Base-by-base conservation (phyloP, 495 filamentous ascomycete species). In the Aspergillus ostianus region DNA sequence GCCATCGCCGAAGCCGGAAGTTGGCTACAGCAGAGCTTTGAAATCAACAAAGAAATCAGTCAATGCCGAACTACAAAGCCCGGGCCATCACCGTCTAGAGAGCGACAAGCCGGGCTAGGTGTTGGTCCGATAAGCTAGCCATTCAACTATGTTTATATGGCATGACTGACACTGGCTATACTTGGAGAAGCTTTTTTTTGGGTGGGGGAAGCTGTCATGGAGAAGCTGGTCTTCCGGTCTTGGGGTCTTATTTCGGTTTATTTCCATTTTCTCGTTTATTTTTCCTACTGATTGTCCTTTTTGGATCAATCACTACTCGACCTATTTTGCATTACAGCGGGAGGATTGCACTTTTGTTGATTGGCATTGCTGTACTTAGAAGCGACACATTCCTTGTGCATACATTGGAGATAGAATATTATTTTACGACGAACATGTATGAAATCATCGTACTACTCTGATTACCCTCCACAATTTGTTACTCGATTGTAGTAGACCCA, bases 1-100 rank as follows among this genome's bases (percentile, higher is more conserved):
- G 75, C 75, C 0, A 77, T 80, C 36, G 75, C 71, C 3, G 77
- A 80, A 59, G 71, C 72, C 23, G 77, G 77, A 6, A 79, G 72
- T 55, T 80, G 76, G 76, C 58, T 80, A 26, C 73, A 75, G 51
- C 70, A 79, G 50, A 77, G 76, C 60, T 77, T 74, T 41, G 73
- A 77, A 49, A 66, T 78, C 19, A 68, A 69, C 47, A 71, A 66
- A 15, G 70, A 77, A 7, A 60, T 64, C 45, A 56, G 53, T 27
- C 56, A 62, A 18, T 62, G 58, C 48, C 47, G 59, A 10, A 61
- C 19, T 47, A 52, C 64, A 13, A 64, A 60, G 46, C 7, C 45
- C 18, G 53, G 47, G 6, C 45, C 64, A 9, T 46, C 66, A 29
- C 64, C 60, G 23, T 60, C 59, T 30, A 19, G 48, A 20, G 56